Percentiles rank a stretch among this genome's conserved stretches.
These are phyloP conservation scores for Hanseniaspora sp. DNA, from an alignment of 1,139 yeast genomes.

Conservation along the genomic window DNA sequence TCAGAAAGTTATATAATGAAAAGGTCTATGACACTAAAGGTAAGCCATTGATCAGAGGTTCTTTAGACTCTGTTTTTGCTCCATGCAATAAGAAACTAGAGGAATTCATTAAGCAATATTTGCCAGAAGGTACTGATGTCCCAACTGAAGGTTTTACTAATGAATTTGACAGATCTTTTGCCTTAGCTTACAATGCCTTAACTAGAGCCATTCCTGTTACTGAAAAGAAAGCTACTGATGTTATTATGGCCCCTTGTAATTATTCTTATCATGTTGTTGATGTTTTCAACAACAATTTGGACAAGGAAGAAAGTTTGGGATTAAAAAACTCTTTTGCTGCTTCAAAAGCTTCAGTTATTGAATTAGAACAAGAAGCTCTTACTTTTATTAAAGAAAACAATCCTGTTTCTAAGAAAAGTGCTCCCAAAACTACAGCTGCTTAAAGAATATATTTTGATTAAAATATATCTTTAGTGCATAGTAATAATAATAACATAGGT, in stretches of 20 bases:
- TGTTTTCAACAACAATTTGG: slow-evolving; percentile 29
- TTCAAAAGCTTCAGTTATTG: slow-evolving; percentile 23
- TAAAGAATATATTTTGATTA: not conserved
- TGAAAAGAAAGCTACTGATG: slow-evolving; percentile 20
- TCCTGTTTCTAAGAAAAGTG: slow-evolving; percentile 14
- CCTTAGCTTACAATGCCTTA: slow-evolving; percentile 36
- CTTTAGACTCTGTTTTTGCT: slow-evolving; percentile 50
- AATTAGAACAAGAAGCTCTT: slow-evolving; percentile 23
- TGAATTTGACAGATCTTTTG: slow-evolving; percentile 42
- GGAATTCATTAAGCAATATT: slow-evolving; percentile 34
- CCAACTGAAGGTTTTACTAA: slow-evolving; percentile 38
- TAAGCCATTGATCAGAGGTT: slow-evolving; percentile 48
- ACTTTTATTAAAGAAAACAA: slow-evolving; percentile 19
- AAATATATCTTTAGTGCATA: not conserved
- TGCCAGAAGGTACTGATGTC: slow-evolving; percentile 41
- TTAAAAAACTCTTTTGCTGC: slow-evolving; percentile 27
- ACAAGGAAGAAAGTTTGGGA: slow-evolving; percentile 25
- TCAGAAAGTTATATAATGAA: slow-evolving; percentile 36
- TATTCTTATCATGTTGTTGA: slow-evolving; percentile 28
- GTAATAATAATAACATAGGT: no score
- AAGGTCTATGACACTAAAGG: slow-evolving; percentile 46
- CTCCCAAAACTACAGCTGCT: not conserved
- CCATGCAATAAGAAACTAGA: slow-evolving; percentile 51
- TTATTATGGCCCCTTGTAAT: slow-evolving; percentile 26
- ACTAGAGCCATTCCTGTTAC: slow-evolving; percentile 27